Evolutionary conservation across 106 monocot genomes (phyloP).

Genomic region (Acanthochlamys bracteata): DNA sequence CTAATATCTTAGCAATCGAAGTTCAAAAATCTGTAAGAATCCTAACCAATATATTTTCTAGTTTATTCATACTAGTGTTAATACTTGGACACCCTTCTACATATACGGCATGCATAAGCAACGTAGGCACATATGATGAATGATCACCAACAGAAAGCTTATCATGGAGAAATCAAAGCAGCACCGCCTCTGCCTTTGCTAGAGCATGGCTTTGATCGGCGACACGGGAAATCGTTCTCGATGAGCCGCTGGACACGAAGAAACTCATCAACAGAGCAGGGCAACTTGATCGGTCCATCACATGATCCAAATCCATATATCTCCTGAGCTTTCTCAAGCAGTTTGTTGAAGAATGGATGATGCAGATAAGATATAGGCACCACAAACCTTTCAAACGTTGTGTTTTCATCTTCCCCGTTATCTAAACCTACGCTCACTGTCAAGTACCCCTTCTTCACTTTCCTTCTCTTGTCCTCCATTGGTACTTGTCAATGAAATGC

Average conservation of each 20-base stretch:
- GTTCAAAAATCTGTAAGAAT: no score
- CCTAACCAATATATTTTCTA: no score
- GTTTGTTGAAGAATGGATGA: slow-evolving; percentile 25
- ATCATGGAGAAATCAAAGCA: no score
- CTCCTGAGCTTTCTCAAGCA: slow-evolving; percentile 35
- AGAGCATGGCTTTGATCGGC: no score
- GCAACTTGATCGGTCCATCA: slow-evolving; percentile 24
- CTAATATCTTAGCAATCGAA: no score
- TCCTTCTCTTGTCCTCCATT: slow-evolving; percentile 5
- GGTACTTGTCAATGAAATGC: not conserved
- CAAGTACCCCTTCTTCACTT: slow-evolving; percentile 45
- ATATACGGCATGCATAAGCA: no score
- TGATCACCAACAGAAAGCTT: no score
- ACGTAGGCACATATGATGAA: no score
- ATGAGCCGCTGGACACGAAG: slow-evolving; percentile 28
- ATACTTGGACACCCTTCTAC: no score
- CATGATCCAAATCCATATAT: slow-evolving; percentile 33
- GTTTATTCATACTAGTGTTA: no score
- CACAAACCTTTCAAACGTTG: slow-evolving; percentile 11
- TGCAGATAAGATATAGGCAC: slow-evolving; percentile 42
- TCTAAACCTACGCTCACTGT: slow-evolving; percentile 25
- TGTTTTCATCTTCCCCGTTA: not conserved
- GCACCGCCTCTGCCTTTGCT: no score
- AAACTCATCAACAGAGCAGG: slow-evolving; percentile 43
- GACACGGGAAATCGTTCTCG: slow-evolving; percentile 12